Base-by-base conservation (phyloP, 2,329 filamentous ascomycete genomes). In the Cercospora canescens region DNA sequence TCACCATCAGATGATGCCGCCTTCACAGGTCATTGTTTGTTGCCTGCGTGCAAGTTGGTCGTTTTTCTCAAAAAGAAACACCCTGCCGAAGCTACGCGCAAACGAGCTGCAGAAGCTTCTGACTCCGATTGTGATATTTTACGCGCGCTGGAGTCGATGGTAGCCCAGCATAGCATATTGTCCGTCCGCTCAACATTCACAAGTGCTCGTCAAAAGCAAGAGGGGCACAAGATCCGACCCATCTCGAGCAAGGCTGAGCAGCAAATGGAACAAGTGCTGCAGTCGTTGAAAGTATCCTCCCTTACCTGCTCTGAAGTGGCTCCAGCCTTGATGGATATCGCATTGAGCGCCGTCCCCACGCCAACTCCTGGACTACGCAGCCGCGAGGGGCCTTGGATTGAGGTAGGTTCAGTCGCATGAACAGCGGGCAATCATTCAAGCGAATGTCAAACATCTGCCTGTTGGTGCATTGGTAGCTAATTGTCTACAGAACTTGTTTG, bases 371-470 rank as follows among this genome's bases (percentile, higher is more conserved):
- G 78, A 62, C 76, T 77, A 63, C 79, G 76, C 24, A 70, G 77
- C 9, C 72, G 76, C 7, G 81, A 83, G 66, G 74, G 73, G 41
- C 77, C 81, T 4, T 84, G 82, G 82, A 73, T 83, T 9, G 80
- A 83, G 57, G 57, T 60, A 60, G 12, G 57, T 60, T 28, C 37
- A 55, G 16, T 55, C 12, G 26, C 16, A 16, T 32, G 28, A 21
- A 9, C 28, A 18, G 26, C 28, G 26, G 32, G n/a, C 14, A 6
- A n/a, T 11, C 12, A 6, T 41, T 4, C 18, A 32, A 45, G 24
- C 16, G 24, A 16, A 58, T 58, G 6, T 21, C 32, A 18, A 26
- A 26, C 8, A 37, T n/a, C 37, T 60, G 5, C 14, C 21, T 41
- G n/a, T 41, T 41, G 34, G 12, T n/a, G 21, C 12, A 24, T 26